phyloP scores from a whole-genome alignment of 140 eudicot genomes.

The Stevia rebaudiana region DNA sequence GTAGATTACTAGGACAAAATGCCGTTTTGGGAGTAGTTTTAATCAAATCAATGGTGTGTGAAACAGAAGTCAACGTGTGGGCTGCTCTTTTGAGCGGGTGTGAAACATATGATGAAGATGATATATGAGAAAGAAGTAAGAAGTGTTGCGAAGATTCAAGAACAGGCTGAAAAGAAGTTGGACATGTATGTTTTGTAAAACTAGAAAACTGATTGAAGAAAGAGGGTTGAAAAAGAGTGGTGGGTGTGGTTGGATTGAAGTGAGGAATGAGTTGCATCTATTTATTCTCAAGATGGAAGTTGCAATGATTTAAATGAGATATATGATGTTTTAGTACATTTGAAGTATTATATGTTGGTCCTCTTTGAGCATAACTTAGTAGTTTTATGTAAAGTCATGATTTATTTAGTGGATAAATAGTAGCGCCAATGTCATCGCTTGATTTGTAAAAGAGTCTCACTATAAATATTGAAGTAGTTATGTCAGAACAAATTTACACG shows the following conservation, averaged over 20 bases:
- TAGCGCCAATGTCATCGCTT: not conserved
- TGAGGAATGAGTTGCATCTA: constrained; percentile 35
- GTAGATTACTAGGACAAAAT: too few relatives aligned
- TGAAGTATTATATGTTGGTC: constrained; percentile 42
- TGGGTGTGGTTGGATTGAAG: constrained; percentile 69
- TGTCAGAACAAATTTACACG: too few relatives aligned
- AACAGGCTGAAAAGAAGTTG: constrained; percentile 43
- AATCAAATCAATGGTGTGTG: constrained; percentile 45
- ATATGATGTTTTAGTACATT: constrained; percentile 26
- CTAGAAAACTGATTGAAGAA: constrained; percentile 45
- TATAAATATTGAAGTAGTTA: too few relatives aligned
- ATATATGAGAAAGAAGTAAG: constrained; percentile 45
- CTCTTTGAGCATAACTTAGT: constrained; percentile 3
- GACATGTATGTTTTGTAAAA: constrained; percentile 50
- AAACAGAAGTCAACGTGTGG: constrained; percentile 60
- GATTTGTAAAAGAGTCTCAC: not conserved
- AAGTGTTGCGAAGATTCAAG: constrained; percentile 36
- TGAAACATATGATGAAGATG: constrained; percentile 40
- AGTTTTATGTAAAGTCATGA: not conserved
- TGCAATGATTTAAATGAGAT: constrained; percentile 26
- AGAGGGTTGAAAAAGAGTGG: constrained; percentile 50
- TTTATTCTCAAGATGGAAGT: constrained; percentile 55
- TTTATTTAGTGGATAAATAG: not conserved
- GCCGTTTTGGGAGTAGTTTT: too few relatives aligned
- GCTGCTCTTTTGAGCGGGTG: constrained; percentile 75